Conservation (phyloP, 352 stramenopile species). For the Pythium folliculosum region DNA sequence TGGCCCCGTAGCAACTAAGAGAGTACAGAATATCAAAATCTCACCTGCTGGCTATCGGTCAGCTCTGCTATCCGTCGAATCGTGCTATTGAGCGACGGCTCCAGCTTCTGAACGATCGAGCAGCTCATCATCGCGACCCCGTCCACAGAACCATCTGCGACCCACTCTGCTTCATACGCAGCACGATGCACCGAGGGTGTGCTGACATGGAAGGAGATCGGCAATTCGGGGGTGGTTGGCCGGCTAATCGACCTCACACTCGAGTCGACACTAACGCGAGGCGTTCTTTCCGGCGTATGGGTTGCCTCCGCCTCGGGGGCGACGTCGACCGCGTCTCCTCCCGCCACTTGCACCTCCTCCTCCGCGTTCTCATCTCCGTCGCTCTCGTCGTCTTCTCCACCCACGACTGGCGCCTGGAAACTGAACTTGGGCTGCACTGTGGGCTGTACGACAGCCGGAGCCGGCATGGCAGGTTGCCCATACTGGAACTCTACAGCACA, state of each 20-base stretch:
- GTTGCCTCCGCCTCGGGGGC: neutral
- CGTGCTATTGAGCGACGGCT: conserved; percentile 63
- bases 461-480: neutral
- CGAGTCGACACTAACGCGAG: conserved; percentile 20
- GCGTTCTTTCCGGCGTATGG: neutral
- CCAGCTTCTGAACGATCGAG: conserved; percentile 51
- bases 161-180: conserved; percentile 33
- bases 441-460: conserved; percentile 8
- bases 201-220: neutral
- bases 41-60: conserved; percentile 45
- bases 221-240: conserved; percentile 17
- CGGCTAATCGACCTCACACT: conserved; percentile 17
- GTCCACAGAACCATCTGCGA: conserved; percentile 42
- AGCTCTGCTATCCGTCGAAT: conserved; percentile 78
- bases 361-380: conserved; percentile 24
- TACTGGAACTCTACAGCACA: conserved; percentile 26
- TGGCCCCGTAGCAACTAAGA: neutral
- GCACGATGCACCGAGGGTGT: neutral
- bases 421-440: conserved; percentile 22
- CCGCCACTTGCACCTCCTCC: neutral
- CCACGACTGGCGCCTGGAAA: conserved; percentile 12
- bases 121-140: conserved; percentile 57
- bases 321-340: neutral
- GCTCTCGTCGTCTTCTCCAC: conserved; percentile 30
- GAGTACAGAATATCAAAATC: neutral